Conservation (phyloP, 192 early-diverging fungal species). For the Rhizoclosmatium globosum region DNA sequence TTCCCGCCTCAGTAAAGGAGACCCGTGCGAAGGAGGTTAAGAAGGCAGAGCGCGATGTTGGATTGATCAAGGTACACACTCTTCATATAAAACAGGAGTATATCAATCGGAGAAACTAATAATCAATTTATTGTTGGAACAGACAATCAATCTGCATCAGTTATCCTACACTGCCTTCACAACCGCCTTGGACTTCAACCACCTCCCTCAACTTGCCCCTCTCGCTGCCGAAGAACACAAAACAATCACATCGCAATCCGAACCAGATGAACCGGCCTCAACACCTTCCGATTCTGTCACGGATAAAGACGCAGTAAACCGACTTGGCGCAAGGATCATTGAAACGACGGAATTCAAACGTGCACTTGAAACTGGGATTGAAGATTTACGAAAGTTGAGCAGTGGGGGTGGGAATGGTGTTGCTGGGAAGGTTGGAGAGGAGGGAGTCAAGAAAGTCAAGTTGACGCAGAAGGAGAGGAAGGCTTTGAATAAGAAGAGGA, state of each 20-base stretch:
- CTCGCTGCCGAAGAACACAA: background rate
- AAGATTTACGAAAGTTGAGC: background rate
- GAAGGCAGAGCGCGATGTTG: slow-evolving; percentile 42
- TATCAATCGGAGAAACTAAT: background rate
- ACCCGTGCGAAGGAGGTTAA: slow-evolving; percentile 32
- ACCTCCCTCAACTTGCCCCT: background rate
- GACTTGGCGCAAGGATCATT: background rate
- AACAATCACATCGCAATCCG: background rate
- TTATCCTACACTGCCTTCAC: background rate
- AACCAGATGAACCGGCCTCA: background rate
- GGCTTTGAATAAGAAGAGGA: slow-evolving; percentile 15
- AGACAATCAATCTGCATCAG: background rate
- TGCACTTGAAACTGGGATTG: background rate
- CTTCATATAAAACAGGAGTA: background rate
- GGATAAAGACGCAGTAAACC: background rate
- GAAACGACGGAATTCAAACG: background rate
- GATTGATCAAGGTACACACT: slow-evolving; percentile 39
- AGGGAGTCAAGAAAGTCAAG: background rate
- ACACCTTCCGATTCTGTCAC: background rate
- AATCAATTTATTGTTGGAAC: background rate
- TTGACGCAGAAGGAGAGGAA: slow-evolving; percentile 19
- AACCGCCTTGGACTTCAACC: slow-evolving; percentile 2
- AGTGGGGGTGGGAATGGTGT: background rate
- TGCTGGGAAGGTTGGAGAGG: background rate
- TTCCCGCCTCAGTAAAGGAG: slow-evolving; percentile 25